phyloP scores from a whole-genome alignment of 257 asterid genomes.

The Eustoma russellianum region DNA sequence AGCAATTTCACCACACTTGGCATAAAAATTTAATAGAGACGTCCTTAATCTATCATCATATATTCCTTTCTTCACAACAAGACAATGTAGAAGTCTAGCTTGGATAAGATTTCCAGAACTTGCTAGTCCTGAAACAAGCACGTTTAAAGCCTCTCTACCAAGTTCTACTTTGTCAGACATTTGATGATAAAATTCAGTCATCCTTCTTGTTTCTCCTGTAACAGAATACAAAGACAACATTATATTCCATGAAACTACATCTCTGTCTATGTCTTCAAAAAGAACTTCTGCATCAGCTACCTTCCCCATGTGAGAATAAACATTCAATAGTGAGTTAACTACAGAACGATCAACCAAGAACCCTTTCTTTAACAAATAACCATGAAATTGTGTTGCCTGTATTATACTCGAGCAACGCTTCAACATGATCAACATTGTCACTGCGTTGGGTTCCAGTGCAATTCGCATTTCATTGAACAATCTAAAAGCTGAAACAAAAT shows the following conservation, averaged over 20 bases:
- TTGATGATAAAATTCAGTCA: constrained; percentile 18
- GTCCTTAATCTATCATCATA: constrained; percentile 28
- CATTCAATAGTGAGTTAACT: constrained; percentile 33
- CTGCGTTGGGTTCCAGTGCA: constrained; percentile 33
- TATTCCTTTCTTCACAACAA: constrained; percentile 31
- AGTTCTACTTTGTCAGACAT: constrained; percentile 24
- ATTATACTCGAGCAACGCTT: constrained; percentile 14
- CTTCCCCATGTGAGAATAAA: constrained; percentile 19
- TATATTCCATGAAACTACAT: constrained; percentile 39
- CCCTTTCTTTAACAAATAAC: constrained; percentile 26
- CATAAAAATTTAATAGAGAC: constrained; percentile 30
- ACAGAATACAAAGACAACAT: constrained; percentile 27
- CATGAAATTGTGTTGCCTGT: constrained; percentile 32
- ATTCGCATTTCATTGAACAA: constrained; percentile 31
- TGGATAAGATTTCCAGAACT: constrained; percentile 8
- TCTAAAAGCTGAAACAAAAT: constrained; percentile 21
- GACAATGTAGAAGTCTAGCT: constrained; percentile 29
- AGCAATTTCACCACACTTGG: constrained; percentile 21
- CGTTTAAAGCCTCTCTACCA: constrained; percentile 28
- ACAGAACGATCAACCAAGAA: constrained; percentile 24
- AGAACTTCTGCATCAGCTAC: constrained; percentile 21
- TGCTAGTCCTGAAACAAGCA: constrained; percentile 27
- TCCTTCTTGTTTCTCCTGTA: constrained; percentile 11
- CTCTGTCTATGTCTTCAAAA: constrained; percentile 26
- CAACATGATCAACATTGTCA: constrained; percentile 35